These are phyloP conservation scores for Leccinum variicolor DNA, from an alignment of 768 basidiomycete species.

Conservation along the genomic window DNA sequence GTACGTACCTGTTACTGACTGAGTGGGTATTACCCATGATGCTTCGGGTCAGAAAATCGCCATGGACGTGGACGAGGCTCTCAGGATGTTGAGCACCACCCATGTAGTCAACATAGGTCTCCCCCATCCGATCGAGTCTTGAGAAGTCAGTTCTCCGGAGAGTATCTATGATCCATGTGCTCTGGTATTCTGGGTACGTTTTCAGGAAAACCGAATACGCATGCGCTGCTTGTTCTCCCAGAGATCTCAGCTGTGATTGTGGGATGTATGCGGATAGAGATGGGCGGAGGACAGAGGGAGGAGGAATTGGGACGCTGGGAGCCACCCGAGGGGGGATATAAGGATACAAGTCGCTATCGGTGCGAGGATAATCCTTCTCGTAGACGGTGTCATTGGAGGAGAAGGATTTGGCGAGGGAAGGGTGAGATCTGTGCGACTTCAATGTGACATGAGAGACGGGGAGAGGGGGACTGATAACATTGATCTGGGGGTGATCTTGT, in stretches of 20 bases:
- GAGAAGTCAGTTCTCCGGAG: slow-evolving; percentile 62
- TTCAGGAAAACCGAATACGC: slow-evolving; percentile 50
- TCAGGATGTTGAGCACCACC: slow-evolving; percentile 80
- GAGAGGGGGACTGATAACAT: slow-evolving; percentile 6
- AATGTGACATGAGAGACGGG: slow-evolving; percentile 36
- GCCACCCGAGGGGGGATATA: not conserved
- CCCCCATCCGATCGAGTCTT: slow-evolving; percentile 55
- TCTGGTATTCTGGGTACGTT: slow-evolving; percentile 52
- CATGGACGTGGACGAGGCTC: slow-evolving; percentile 67
- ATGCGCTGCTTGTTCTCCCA: slow-evolving; percentile 34
- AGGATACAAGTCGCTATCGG: slow-evolving; percentile 3
- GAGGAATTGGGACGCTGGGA: not conserved
- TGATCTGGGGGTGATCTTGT: slow-evolving; percentile 4
- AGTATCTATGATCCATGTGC: slow-evolving; percentile 68
- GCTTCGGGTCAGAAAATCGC: slow-evolving; percentile 60
- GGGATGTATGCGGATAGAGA: slow-evolving; percentile 25
- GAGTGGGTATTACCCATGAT: slow-evolving; percentile 86
- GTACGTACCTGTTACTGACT: slow-evolving; percentile 73
- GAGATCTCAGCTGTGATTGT: slow-evolving; percentile 19
- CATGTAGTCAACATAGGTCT: slow-evolving; percentile 87
- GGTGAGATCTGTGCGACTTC: slow-evolving; percentile 36
- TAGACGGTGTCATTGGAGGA: slow-evolving; percentile 41
- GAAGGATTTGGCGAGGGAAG: slow-evolving; percentile 34
- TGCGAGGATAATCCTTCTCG: slow-evolving; percentile 23
- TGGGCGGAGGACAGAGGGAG: slow-evolving; percentile 3